Evolutionary conservation across 2,329 filamentous ascomycete species (phyloP).

Genomic region (Trichoderma cornu-damae): DNA sequence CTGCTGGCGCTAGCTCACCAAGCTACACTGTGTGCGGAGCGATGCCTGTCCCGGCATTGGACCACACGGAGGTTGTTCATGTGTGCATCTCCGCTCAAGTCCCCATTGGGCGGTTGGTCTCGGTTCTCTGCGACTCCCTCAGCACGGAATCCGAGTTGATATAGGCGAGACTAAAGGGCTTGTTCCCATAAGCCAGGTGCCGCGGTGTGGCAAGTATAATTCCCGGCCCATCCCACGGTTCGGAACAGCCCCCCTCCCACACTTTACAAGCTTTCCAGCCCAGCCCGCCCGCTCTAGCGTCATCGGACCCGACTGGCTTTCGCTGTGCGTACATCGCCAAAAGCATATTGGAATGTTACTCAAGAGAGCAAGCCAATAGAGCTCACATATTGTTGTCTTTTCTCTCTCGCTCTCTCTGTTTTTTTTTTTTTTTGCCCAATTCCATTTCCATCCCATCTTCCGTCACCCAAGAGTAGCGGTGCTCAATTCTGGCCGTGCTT

Average conservation of each 20-base stretch:
- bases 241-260: constrained; percentile 9
- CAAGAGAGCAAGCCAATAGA: not conserved
- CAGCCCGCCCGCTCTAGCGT: constrained; percentile 9
- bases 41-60: constrained; percentile 11
- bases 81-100: constrained; percentile 7
- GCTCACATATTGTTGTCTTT: not conserved
- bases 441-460: not conserved
- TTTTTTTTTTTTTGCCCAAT: not conserved
- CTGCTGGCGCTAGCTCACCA: constrained; percentile 9
- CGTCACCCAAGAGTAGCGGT: not conserved
- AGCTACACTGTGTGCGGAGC: constrained; percentile 14
- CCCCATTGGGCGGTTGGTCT: constrained; percentile 17
- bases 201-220: constrained; percentile 4
- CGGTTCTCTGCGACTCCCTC: constrained; percentile 10
- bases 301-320: not conserved
- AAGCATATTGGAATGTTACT: not conserved
- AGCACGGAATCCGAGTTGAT: constrained; percentile 14
- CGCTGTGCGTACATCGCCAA: not conserved
- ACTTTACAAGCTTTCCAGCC: constrained; percentile 7
- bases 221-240: constrained; percentile 3
- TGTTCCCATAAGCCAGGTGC: constrained; percentile 5
- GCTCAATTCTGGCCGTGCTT: not conserved
- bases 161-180: constrained; percentile 12
- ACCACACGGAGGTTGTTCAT: not conserved
- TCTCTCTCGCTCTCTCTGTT: not conserved